Evolutionary conservation across 129 eudicot species (phyloP).

Genomic region (Deinandra increscens): DNA sequence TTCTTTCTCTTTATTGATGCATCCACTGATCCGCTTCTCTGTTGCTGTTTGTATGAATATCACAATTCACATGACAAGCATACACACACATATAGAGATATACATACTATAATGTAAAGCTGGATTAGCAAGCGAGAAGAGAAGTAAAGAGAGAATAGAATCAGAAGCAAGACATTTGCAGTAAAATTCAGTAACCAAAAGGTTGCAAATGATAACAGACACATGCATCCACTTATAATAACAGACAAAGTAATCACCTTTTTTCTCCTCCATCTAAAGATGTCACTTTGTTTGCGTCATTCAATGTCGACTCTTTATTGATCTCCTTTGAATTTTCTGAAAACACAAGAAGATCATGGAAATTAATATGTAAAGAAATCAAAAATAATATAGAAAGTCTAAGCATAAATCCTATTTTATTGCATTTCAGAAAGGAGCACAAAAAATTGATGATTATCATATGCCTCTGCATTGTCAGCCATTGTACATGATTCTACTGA

Average conservation of each 20-base stretch:
- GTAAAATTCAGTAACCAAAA: constrained; percentile 19
- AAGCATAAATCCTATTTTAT: constrained; percentile 14
- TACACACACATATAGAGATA: constrained; percentile 2
- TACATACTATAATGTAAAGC: not conserved
- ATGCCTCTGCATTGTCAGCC: constrained; percentile 1
- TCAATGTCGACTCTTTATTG: constrained; percentile 40
- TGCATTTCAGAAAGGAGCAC: constrained; percentile 7
- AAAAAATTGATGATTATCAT: not conserved
- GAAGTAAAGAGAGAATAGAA: constrained; percentile 5
- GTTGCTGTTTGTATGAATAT: constrained; percentile 10
- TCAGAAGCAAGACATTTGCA: constrained; percentile 6
- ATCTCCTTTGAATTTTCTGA: constrained; percentile 64
- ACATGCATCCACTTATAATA: constrained; percentile 21
- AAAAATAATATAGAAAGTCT: constrained; percentile 13
- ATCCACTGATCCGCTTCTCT: constrained; percentile 11
- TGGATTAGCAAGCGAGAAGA: constrained; percentile 21
- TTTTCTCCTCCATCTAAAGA: constrained; percentile 49
- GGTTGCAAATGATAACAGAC: constrained; percentile 20
- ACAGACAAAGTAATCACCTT: constrained; percentile 41
- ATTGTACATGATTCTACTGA: not conserved
- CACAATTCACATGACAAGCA: constrained; percentile 6
- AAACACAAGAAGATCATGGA: constrained; percentile 23
- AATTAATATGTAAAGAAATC: not conserved
- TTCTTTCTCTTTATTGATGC: constrained; percentile 1
- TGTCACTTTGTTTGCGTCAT: constrained; percentile 44